phyloP scores from a whole-genome alignment of 306 rosid genomes.

The Myrica gale region DNA sequence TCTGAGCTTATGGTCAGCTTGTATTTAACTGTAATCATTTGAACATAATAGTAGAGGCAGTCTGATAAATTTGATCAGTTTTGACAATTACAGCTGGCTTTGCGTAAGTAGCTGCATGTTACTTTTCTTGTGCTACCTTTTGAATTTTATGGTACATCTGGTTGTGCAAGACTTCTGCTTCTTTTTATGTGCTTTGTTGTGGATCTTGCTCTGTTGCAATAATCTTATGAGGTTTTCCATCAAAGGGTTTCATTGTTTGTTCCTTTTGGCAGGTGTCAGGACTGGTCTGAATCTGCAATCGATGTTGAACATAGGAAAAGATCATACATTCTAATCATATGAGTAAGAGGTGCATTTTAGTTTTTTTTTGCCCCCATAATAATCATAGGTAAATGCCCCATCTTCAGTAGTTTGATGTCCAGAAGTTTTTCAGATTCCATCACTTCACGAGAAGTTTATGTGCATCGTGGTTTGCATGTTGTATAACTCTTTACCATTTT shows the following conservation, averaged over 20 bases:
- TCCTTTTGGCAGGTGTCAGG: slow-evolving; percentile 48
- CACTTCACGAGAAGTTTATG: slow-evolving; percentile 22
- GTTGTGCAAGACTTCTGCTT: background rate
- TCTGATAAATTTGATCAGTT: background rate
- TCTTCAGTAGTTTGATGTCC: slow-evolving; percentile 33
- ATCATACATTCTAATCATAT: slow-evolving; percentile 41
- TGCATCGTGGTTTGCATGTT: slow-evolving; percentile 33
- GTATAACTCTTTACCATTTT: slow-evolving; percentile 15
- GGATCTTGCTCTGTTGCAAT: slow-evolving; percentile 17
- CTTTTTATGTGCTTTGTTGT: slow-evolving; percentile 9
- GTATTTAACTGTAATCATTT: background rate
- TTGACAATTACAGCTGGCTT: background rate
- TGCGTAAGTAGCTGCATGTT: slow-evolving; percentile 4
- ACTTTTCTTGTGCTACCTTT: slow-evolving; percentile 2
- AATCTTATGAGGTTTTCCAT: slow-evolving; percentile 8
- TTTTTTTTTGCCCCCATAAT: slow-evolving; percentile 26
- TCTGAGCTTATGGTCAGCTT: background rate
- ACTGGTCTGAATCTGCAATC: slow-evolving; percentile 48
- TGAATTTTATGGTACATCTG: slow-evolving; percentile 4
- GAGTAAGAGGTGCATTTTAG: slow-evolving; percentile 36
- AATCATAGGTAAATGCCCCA: slow-evolving; percentile 35
- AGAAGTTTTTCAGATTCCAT: slow-evolving; percentile 35
- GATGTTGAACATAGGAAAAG: slow-evolving; percentile 46
- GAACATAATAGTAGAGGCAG: background rate
- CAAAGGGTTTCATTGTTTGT: slow-evolving; percentile 28